phyloP scores from a whole-genome alignment of 371 early-diverging fungal genomes.

The Batkoa obscura region DNA sequence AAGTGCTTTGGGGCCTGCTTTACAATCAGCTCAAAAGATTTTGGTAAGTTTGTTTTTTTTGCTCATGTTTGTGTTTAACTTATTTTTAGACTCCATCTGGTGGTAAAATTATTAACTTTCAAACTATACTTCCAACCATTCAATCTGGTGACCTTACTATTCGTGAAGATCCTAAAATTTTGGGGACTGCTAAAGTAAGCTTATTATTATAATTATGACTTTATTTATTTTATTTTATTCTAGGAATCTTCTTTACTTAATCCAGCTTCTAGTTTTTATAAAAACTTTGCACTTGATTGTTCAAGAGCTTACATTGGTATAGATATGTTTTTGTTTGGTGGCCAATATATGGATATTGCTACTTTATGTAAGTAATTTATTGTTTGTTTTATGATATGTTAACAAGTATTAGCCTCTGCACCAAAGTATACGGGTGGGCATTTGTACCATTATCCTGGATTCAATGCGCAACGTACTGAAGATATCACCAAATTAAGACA shows the following conservation, averaged over 20 bases:
- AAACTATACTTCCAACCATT: constrained; percentile 61
- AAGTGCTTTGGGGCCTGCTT: constrained; percentile 66
- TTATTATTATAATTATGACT: neutral
- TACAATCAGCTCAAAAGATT: constrained; percentile 67
- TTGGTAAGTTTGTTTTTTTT: constrained; percentile 22
- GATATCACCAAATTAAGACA: constrained; percentile 74
- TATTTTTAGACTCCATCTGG: constrained; percentile 40
- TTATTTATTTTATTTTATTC: neutral
- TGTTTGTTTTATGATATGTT: neutral
- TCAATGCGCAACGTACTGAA: constrained; percentile 67
- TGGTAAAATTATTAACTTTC: constrained; percentile 78
- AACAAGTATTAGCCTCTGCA: constrained; percentile 23
- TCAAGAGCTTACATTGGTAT: constrained; percentile 79
- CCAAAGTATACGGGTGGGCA: constrained; percentile 91
- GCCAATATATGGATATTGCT: constrained; percentile 84
- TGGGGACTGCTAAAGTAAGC: constrained; percentile 55
- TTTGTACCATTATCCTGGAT: constrained; percentile 86
- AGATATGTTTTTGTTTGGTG: constrained; percentile 83
- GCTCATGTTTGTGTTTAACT: neutral
- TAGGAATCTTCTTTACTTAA: constrained; percentile 63
- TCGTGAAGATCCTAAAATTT: constrained; percentile 66
- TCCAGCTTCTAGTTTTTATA: constrained; percentile 77
- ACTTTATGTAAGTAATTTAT: constrained; percentile 31
- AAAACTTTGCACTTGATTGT: constrained; percentile 81
- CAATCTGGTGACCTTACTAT: constrained; percentile 60